A percentile compares a stretch with the other conserved stretches of the same genome.
These are phyloP conservation scores for Eimeria necatrix DNA, from an alignment of 169 alveolate species.

Conservation along the genomic window DNA sequence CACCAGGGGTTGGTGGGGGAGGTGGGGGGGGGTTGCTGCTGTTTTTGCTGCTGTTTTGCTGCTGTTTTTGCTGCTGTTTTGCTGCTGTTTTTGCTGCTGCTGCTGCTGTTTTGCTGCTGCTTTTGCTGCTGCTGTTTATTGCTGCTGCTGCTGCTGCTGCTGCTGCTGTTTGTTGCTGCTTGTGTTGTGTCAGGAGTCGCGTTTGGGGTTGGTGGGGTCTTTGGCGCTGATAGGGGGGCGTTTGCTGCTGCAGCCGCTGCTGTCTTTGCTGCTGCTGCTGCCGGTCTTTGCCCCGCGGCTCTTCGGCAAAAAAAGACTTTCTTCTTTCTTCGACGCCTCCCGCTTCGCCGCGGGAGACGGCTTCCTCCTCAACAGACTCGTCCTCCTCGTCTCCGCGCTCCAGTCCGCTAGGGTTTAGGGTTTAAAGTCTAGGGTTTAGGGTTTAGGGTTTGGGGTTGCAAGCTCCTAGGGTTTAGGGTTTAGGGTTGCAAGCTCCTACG, in stretches of 20 bases:
- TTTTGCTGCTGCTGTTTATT: too few relatives aligned
- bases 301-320: background rate
- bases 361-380: slow-evolving; percentile 9
- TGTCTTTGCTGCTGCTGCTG: slow-evolving; percentile 54
- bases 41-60: background rate
- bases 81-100: too few relatives aligned
- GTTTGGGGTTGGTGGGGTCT: slow-evolving; percentile 17
- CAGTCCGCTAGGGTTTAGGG: slow-evolving; percentile 19
- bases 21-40: background rate
- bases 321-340: background rate
- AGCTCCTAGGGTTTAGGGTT: background rate
- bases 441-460: background rate
- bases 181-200: slow-evolving; percentile 4
- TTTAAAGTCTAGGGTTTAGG: background rate
- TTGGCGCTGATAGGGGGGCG: slow-evolving; percentile 44
- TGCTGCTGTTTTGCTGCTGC: too few relatives aligned
- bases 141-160: too few relatives aligned
- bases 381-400: background rate
- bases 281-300: slow-evolving; percentile 6
- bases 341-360: background rate
- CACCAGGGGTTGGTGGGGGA: background rate
- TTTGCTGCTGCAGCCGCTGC: slow-evolving; percentile 42
- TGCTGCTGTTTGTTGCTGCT: background rate
- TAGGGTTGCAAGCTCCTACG: background rate
- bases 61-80: background rate